Base-by-base conservation (phyloP, 495 filamentous ascomycete genomes). In the Annulohypoxylon nitens region DNA sequence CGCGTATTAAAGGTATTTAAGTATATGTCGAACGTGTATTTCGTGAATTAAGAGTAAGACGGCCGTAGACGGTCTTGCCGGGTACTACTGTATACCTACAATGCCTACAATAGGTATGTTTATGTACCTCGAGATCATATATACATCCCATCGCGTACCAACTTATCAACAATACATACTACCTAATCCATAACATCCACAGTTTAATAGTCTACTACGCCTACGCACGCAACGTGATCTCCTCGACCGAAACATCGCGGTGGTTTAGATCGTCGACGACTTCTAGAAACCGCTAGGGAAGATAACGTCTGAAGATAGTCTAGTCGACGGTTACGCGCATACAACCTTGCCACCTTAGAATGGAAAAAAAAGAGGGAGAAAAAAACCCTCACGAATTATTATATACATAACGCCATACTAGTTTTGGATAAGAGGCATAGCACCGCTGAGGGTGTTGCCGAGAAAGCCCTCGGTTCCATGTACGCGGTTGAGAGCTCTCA, bases 401-500 rank as follows among this genome's bases (percentile, higher is more conserved):
- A 54, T 54, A 33, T 33, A 54, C 25, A 61, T 70, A 67, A 60
- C 63, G 47, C 48, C 67, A 67, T 75, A 34, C 59, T 68, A 41
- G 37, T 64, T 68, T 58, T 47, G 64, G 66, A 48, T 69, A 58
- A 66, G 58, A 53, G n/a, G 11, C 47, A 63, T 70, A 70, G 61
- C 58, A 45, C 64, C 51, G 30, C 51, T 64, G 37, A 67, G 64
- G 67, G 53, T 64, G 33, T 61, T 68, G 64, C 60, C 67, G 63
- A 61, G 25, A 63, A 47, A 43, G 10, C 26, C 58, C 53, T 70
- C 62, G 54, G 26, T 61, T 55, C 71, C 71, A 70, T 67, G 62
- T 26, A 54, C 71, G 48, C 62, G 71, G 71, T 74, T 67, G 58
- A 45, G 58, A 64, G 55, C 66, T 7, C 67, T 70, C 67, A 61